Base-by-base conservation (phyloP, 2,329 filamentous ascomycete genomes). In the Neofusicoccum kwambonambiense region DNA sequence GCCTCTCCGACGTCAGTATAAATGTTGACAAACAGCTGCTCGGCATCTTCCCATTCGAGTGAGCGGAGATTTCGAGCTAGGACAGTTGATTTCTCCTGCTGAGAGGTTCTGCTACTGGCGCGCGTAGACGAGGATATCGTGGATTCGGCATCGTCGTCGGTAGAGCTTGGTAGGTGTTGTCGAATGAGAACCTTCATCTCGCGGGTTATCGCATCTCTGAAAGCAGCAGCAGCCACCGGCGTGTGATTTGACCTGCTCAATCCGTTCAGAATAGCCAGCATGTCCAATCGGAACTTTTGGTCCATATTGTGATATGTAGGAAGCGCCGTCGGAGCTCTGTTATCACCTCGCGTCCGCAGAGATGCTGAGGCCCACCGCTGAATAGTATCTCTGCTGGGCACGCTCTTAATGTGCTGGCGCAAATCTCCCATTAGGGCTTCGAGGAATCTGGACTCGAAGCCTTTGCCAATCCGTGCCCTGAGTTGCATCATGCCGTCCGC, bases 1-100 rank as follows among this genome's bases (percentile, higher is more conserved):
- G 91, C 91, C 79, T 99, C 95, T 3, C 94, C 90, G 8, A 97
- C 89, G 39, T 90, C 88, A 17, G 93, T 90, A 73, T 98, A 99
- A 15, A 96, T 90, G 65, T 87, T 91, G 35, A 88, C 82, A 13
- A 98, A 84, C 70, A 98, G 86, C 6, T 89, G 86, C 76, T 98
- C 94, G 0, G 93, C 92, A 77, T 96, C 93, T 64, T 90, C 88
- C 1, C 91, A 82, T 62, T 96, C 93, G 66, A 99, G 81, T 0
- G 91, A 88, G 17, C 94, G 88, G 34, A 99, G 80, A 70, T 98
- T 98, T 11, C 93, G 87, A 5, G 95, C 93, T 35, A 98, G 82
- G 50, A 93, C 90, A 0, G 90, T 88, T 0, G 93, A 97, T 74
- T 95, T 97, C 69, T 98, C 93, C 72, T 96, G 91, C 70, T 92